These are phyloP conservation scores for Trichoderma gracile DNA, from an alignment of 2,329 filamentous ascomycete species.

Conservation along the genomic window DNA sequence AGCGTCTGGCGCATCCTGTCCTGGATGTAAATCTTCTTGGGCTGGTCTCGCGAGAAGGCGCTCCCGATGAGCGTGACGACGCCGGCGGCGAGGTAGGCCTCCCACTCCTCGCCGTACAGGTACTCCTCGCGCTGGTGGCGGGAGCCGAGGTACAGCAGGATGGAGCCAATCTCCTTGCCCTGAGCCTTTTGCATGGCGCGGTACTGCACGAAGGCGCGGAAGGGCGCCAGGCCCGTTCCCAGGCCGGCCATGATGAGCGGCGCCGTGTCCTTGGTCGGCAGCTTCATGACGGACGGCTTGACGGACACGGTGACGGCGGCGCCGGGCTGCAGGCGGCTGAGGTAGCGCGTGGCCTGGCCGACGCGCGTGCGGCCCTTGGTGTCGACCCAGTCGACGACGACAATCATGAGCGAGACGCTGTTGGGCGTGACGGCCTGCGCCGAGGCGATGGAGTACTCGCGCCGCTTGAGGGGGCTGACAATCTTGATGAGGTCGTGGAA, in stretches of 20 bases:
- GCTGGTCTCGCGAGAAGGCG: constrained; percentile 95
- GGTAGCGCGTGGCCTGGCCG: constrained; percentile 90
- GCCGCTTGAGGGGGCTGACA: constrained; percentile 87
- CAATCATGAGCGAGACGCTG: constrained; percentile 91
- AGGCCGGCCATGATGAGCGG: constrained; percentile 98
- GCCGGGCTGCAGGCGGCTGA: constrained; percentile 73
- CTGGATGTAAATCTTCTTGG: constrained; percentile 99
- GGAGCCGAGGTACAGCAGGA: constrained; percentile 93
- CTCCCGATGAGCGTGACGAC: constrained; percentile 92
- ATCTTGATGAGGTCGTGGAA: constrained; percentile 90
- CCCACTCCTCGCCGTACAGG: constrained; percentile 98
- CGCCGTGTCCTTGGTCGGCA: constrained; percentile 82
- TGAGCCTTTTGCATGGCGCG: constrained; percentile 97
- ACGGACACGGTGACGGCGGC: constrained; percentile 85
- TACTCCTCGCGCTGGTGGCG: constrained; percentile 98
- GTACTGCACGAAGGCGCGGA: constrained; percentile 98
- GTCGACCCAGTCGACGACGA: constrained; percentile 95
- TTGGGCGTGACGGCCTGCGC: constrained; percentile 91
- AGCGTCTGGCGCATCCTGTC: constrained; percentile 93
- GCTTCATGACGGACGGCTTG: constrained; percentile 98
- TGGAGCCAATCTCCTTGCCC: constrained; percentile 89
- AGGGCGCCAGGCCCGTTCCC: constrained; percentile 97
- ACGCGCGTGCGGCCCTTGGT: constrained; percentile 82
- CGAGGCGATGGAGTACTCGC: constrained; percentile 98
- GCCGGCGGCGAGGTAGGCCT: constrained; percentile 92